Base-by-base conservation (phyloP, 192 early-diverging fungal species). In the Spizellomyces punctatus region DNA sequence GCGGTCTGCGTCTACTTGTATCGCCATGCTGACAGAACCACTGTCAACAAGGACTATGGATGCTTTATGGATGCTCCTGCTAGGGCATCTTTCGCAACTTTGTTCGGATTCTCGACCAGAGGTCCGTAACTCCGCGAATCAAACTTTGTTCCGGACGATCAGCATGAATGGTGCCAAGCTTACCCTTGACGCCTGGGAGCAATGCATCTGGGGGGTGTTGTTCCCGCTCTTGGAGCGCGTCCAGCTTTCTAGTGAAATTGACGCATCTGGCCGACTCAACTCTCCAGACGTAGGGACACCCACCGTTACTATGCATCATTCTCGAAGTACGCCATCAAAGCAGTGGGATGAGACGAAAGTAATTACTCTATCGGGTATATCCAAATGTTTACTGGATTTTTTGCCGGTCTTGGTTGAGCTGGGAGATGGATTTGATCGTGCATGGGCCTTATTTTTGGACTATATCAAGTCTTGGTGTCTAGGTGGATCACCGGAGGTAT, bases 121-220 rank as follows among this genome's bases (percentile, higher is more conserved):
- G 72, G 95, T 99, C 9, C 86, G 98, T 27, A 93, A 96, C 72
- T 91, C 92, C 12, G 95, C 95, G 16, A 93, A 92, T 57, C 98
- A 98, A 75, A 98, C 96, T 5, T 80, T 99, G 57, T 96, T 97
- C 77, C 85, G 95, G 56, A 95, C 96, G 6, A 90, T 99, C 46
- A 88, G 90, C 49, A 92, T 96, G 82, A 94, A 97, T 71, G 98
- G 94, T 8, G 69, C 71, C 42, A 71, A 83, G 14, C 82, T 99
- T 16, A 87, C 86, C 17, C 69, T 79, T 44, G 83, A 90, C 48
- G 81, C 91, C 9, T 97, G 95, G 95, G 88, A 92, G 45, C 81
- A 90, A 45, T 91, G 90, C 69, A 81, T 97, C 36, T 96, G 93
- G 93, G 80, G 90, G 48, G 89, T 95, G 16, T 78, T 99, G 46